Evolutionary conservation across 2,329 filamentous ascomycete species (phyloP).

Genomic region (Neonectria sp.): DNA sequence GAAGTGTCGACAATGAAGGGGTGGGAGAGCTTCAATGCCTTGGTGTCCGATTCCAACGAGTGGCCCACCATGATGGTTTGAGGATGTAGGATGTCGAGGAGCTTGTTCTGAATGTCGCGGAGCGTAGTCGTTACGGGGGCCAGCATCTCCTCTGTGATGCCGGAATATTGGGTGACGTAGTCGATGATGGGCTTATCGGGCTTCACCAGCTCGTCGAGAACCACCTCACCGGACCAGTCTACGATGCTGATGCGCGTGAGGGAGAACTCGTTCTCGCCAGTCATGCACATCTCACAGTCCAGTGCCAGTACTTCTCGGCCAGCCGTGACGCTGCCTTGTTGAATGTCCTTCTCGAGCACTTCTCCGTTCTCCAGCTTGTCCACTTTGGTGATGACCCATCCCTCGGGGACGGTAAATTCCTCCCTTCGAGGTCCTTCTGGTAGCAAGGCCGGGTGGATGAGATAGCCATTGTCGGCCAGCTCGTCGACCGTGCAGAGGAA

Average conservation of each 20-base stretch:
- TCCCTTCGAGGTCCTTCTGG: slow-evolving; percentile 68
- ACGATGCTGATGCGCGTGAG: slow-evolving; percentile 92
- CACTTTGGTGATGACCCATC: slow-evolving; percentile 88
- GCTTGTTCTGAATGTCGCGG: slow-evolving; percentile 82
- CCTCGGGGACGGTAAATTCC: slow-evolving; percentile 70
- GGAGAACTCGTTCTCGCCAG: slow-evolving; percentile 82
- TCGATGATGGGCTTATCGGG: slow-evolving; percentile 90
- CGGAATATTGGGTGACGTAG: slow-evolving; percentile 93
- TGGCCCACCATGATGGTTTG: slow-evolving; percentile 84
- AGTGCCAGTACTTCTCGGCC: slow-evolving; percentile 85
- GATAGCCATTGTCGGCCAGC: slow-evolving; percentile 86
- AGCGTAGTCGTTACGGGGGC: slow-evolving; percentile 87
- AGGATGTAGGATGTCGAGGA: slow-evolving; percentile 80
- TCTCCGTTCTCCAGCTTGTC: slow-evolving; percentile 75
- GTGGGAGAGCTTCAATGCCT: slow-evolving; percentile 87
- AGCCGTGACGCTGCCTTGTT: slow-evolving; percentile 86
- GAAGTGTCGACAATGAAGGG: slow-evolving; percentile 95
- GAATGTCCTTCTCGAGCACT: slow-evolving; percentile 78
- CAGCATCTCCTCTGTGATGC: slow-evolving; percentile 91
- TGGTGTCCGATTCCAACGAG: slow-evolving; percentile 87
- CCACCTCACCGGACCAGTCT: slow-evolving; percentile 84
- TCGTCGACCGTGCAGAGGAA: slow-evolving; percentile 82
- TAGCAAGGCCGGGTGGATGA: slow-evolving; percentile 85
- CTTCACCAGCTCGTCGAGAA: slow-evolving; percentile 94
- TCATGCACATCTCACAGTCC: slow-evolving; percentile 98